Evolutionary conservation across 192 early-diverging fungal species (phyloP), one percentile per base, ranked within the genome.

Genomic region (Coemansia furcata): DNA sequence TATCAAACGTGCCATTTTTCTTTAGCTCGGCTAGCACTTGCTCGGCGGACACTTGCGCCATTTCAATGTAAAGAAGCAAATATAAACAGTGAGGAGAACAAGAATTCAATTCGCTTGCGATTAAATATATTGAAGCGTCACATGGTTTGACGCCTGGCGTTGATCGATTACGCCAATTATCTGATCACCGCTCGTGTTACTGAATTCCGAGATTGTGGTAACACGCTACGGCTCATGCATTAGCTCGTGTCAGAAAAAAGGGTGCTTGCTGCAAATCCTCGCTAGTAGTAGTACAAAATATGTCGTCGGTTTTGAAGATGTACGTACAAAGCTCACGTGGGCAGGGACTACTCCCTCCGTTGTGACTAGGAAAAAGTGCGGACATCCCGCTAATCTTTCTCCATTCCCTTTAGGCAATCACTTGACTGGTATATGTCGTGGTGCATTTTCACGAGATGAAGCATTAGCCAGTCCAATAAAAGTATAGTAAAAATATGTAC

Each of bases 1-100:
- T 44, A 26, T 73, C 68, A 50, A 57, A 81, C 23, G 70, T 47
- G 60, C 79, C 79, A 30, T 69, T 65, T n/a, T 67, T 54, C 58
- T 73, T 72, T 17, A 73, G 26, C 14, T 38, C 37, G 15, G 61
- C 62, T 11, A 81, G 42, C 26, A 76, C 65, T 38, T 81, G 79
- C 65, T 73, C 70, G 5, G 71, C 64, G 15, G 71, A 70, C 54
- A 81, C 36, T 4, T 43, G 60, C 38, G 17, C 64, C 63, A 72
- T 72, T 42, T 6, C 4, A 62, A 43, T n/a, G 7, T 5, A 39
- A 61, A 38, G 17, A 30, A 60, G 23, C 21, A n/a, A 40, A 60
- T 60, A 15, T n/a, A 37, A 38, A 23, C 57, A 59, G 26, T 30
- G 10, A 15, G 0, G 3, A 30, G 12, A 54, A 30, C 10, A 1